Base-by-base conservation (phyloP, 345 rosid genomes). In the Pugionium dolabratum region DNA sequence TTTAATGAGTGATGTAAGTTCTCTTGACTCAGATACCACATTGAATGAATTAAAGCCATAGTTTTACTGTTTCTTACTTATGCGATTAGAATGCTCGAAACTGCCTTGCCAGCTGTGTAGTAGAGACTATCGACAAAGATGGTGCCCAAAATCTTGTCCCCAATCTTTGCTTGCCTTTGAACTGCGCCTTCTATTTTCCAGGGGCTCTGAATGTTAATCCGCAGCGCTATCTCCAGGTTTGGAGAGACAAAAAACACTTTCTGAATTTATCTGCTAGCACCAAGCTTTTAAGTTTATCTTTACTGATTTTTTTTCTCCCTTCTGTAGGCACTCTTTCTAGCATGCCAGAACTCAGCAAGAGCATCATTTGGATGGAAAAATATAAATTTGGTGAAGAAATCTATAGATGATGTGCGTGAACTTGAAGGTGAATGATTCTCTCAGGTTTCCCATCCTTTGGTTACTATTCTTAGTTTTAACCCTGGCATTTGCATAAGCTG, bases 131-230 rank as follows among this genome's bases (percentile, higher is more conserved):
- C 59, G 88, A 79, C 73, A 71, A 74, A 53, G 79, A 81, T 57
- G 75, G 69, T 79, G 85, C 96, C 28, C 77, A 66, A 71, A 76
- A 70, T 48, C 87, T 86, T 64, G 81, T 88, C 45, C 96, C 98
- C 7, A 70, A 77, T 68, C 47, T 90, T 29, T 49, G 67, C 53
- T 44, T 85, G 9, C 97, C 98, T 70, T 79, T 82, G 55, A 65
- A 79, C 79, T 72, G 70, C 10, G 91, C 91, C 69, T 93, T 89
- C 70, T 86, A 87, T 75, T 77, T 87, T 83, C 97, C 98, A 35
- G 78, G 81, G 54, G 98, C 96, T 62, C 79, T 90, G 72, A 93
- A 86, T 76, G 80, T 93, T 32, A 78, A 80, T 81, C 87, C 98
- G 60, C 71, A 43, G 60, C 79, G 59, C n/a, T 89, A 89, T 80